Percentiles rank a stretch among this genome's conserved stretches.
phyloP scores from a whole-genome alignment of 768 basidiomycete species.

The Lentinus tigrinus region DNA sequence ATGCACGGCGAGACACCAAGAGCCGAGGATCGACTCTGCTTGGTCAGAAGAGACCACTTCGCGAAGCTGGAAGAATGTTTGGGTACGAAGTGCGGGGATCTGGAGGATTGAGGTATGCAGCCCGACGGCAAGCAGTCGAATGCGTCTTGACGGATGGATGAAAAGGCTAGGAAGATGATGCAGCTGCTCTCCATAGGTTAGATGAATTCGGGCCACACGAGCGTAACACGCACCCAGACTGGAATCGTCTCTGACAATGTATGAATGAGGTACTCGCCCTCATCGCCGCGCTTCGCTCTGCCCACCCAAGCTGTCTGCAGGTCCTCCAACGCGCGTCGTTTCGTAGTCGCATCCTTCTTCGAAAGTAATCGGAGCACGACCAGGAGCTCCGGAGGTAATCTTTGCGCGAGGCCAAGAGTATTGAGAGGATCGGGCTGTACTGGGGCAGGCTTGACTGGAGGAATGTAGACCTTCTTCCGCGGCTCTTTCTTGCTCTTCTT shows the following conservation, averaged over 20 bases:
- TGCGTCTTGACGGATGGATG: constrained; percentile 75
- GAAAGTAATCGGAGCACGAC: constrained; percentile 77
- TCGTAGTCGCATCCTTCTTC: constrained; percentile 90
- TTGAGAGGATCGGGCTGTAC: constrained; percentile 84
- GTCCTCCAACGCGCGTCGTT: constrained; percentile 83
- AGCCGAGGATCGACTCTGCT: constrained; percentile 59
- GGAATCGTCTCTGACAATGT: constrained; percentile 65
- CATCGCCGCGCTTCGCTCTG: constrained; percentile 42
- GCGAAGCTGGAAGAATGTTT: constrained; percentile 49
- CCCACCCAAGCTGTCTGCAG: constrained; percentile 68
- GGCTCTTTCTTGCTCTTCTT: constrained; percentile 64
- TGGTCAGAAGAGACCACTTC: constrained; percentile 45
- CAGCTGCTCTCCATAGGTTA: constrained; percentile 45
- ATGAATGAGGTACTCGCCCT: constrained; percentile 38
- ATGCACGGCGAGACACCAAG: constrained; percentile 71
- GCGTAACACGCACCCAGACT: constrained; percentile 75
- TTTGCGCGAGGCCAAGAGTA: constrained; percentile 70
- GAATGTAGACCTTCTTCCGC: constrained; percentile 81
- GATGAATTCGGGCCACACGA: not conserved
- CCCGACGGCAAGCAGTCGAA: constrained; percentile 59
- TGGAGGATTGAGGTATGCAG: constrained; percentile 67
- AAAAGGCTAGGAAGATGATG: constrained; percentile 85
- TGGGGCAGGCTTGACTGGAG: constrained; percentile 77
- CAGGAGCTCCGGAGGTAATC: constrained; percentile 77
- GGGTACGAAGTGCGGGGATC: constrained; percentile 46